Conservation (phyloP, 2,329 filamentous ascomycete species). For the Monosporascus sp. region DNA sequence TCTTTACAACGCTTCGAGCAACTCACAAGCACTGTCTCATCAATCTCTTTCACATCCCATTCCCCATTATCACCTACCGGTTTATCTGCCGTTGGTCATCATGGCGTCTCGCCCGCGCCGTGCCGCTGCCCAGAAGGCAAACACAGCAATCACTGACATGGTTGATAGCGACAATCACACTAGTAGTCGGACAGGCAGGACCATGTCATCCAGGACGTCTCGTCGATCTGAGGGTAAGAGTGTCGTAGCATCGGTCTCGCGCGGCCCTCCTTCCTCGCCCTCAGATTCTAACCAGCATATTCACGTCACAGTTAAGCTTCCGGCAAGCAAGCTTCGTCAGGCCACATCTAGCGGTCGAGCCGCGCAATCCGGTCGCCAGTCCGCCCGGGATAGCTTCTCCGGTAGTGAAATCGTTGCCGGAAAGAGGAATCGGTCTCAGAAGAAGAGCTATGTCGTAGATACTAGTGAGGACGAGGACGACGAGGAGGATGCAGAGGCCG, state of each 20-base stretch:
- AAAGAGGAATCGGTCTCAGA: constrained; percentile 48
- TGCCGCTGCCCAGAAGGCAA: constrained; percentile 41
- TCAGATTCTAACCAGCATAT: constrained; percentile 39
- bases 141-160: constrained; percentile 44
- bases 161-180: constrained; percentile 41
- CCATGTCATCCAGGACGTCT: constrained; percentile 44
- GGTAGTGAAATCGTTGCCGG: constrained; percentile 44
- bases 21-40: constrained; percentile 1
- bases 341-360: constrained; percentile 35
- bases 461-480: constrained; percentile 40
- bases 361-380: constrained; percentile 25
- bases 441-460: constrained; percentile 57
- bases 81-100: constrained; percentile 2
- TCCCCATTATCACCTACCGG: not conserved
- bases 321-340: constrained; percentile 47
- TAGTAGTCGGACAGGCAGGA: constrained; percentile 30
- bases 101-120: constrained; percentile 32
- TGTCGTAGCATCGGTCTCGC: constrained; percentile 36
- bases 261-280: constrained; percentile 41
- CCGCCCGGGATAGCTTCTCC: constrained; percentile 32
- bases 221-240: constrained; percentile 45
- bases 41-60: not conserved
- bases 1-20: not conserved
- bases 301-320: constrained; percentile 47
- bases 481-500: constrained; percentile 35